These are phyloP conservation scores for Fusarium sp. DNA, from an alignment of 2,329 filamentous ascomycete genomes.

Conservation along the genomic window DNA sequence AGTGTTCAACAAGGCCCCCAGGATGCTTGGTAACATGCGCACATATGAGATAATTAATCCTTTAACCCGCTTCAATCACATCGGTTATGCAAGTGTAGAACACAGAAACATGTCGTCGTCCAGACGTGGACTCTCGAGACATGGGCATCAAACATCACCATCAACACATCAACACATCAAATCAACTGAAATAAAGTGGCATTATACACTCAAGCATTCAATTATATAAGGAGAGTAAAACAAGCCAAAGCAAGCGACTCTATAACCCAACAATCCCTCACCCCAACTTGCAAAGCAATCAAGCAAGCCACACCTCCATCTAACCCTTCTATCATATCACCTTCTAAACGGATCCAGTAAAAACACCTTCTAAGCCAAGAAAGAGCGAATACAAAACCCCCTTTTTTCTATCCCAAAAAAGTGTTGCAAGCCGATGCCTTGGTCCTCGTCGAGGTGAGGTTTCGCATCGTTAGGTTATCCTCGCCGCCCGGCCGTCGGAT, in stretches of 20 bases:
- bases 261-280: neutral
- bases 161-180: neutral
- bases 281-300: neutral
- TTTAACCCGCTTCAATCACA: neutral
- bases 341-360: neutral
- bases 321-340: neutral
- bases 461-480: slow-evolving; percentile 11
- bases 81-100: neutral
- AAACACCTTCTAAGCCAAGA: neutral
- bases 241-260: neutral
- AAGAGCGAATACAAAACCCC: neutral
- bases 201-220: neutral
- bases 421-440: neutral
- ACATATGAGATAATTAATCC: neutral
- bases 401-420: neutral
- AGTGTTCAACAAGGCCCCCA: slow-evolving; percentile 2
- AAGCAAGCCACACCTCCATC: neutral
- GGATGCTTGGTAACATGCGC: neutral
- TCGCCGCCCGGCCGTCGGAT: slow-evolving; percentile 2
- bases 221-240: neutral
- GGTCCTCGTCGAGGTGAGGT: neutral
- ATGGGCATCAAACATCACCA: neutral
- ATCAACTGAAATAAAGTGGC: neutral
- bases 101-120: neutral
- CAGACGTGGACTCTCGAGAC: neutral